A percentile compares a stretch with the other conserved stretches of the same genome.
Evolutionary conservation across 768 basidiomycete genomes (phyloP).

Genomic region (Boletus tomentosulus): DNA sequence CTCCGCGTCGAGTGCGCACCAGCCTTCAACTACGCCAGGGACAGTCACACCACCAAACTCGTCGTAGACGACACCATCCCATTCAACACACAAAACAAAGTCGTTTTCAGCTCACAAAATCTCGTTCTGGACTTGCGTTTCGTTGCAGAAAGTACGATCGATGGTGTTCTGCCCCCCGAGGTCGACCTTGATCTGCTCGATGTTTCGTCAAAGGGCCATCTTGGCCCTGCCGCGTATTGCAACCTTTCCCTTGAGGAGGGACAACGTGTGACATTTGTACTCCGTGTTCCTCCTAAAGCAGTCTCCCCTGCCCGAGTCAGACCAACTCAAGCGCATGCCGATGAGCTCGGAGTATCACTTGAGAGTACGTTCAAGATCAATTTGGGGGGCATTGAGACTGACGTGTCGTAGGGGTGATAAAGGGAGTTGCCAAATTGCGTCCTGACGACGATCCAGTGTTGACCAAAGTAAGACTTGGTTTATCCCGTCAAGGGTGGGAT

Average conservation of each 20-base stretch:
- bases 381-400: neutral
- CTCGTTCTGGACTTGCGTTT: conserved; percentile 76
- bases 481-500: neutral
- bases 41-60: conserved; percentile 61
- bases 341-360: conserved; percentile 43
- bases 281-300: conserved; percentile 63
- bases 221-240: conserved; percentile 59
- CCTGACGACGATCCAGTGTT: conserved; percentile 68
- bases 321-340: conserved; percentile 38
- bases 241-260: conserved; percentile 73
- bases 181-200: conserved; percentile 61
- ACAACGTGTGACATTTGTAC: conserved; percentile 84
- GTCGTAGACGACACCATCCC: conserved; percentile 45
- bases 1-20: conserved; percentile 89
- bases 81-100: conserved; percentile 48
- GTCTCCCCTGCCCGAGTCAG: conserved; percentile 8
- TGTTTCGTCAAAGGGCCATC: conserved; percentile 65
- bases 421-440: conserved; percentile 42
- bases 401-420: conserved; percentile 36
- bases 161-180: conserved; percentile 46
- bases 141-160: conserved; percentile 54
- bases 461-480: conserved; percentile 44
- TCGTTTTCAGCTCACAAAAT: conserved; percentile 53
- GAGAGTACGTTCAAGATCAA: conserved; percentile 31
- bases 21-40: conserved; percentile 92